These are phyloP conservation scores for Pseudogymnoascus sp. DNA, from an alignment of 2,329 filamentous ascomycete genomes.

Conservation along the genomic window DNA sequence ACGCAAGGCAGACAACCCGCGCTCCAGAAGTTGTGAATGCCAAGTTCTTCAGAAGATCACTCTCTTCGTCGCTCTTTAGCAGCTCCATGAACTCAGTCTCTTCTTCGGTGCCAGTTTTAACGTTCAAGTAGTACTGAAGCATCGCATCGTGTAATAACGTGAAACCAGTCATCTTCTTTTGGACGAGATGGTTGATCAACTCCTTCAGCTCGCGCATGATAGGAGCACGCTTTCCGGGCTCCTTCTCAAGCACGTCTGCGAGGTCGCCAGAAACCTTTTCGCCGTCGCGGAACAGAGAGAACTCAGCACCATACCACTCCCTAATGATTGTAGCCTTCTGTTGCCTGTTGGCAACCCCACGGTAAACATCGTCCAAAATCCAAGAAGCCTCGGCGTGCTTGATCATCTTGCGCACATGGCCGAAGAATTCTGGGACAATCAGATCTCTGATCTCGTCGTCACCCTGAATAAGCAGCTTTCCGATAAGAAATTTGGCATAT, in stretches of 20 bases:
- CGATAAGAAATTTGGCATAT: slow-evolving; percentile 96
- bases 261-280: slow-evolving; percentile 52
- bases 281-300: slow-evolving; percentile 63
- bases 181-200: slow-evolving; percentile 83
- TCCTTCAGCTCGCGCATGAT: slow-evolving; percentile 81
- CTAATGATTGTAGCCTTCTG: slow-evolving; percentile 80
- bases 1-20: slow-evolving; percentile 67
- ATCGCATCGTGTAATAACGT: slow-evolving; percentile 98
- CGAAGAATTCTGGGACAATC: slow-evolving; percentile 91
- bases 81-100: slow-evolving; percentile 81
- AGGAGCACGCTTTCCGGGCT: slow-evolving; percentile 76
- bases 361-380: slow-evolving; percentile 96
- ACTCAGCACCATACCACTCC: slow-evolving; percentile 96
- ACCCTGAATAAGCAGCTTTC: slow-evolving; percentile 89
- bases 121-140: slow-evolving; percentile 88
- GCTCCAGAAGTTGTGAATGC: slow-evolving; percentile 89
- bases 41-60: slow-evolving; percentile 87
- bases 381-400: slow-evolving; percentile 94
- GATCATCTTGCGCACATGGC: slow-evolving; percentile 83
- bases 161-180: slow-evolving; percentile 95
- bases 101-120: slow-evolving; percentile 68
- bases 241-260: slow-evolving; percentile 60
- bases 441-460: slow-evolving; percentile 79
- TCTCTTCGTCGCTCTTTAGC: slow-evolving; percentile 83
- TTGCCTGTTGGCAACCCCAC: slow-evolving; percentile 72